These are phyloP conservation scores for Trametes meyenii DNA, from an alignment of 768 basidiomycete genomes.

Conservation along the genomic window DNA sequence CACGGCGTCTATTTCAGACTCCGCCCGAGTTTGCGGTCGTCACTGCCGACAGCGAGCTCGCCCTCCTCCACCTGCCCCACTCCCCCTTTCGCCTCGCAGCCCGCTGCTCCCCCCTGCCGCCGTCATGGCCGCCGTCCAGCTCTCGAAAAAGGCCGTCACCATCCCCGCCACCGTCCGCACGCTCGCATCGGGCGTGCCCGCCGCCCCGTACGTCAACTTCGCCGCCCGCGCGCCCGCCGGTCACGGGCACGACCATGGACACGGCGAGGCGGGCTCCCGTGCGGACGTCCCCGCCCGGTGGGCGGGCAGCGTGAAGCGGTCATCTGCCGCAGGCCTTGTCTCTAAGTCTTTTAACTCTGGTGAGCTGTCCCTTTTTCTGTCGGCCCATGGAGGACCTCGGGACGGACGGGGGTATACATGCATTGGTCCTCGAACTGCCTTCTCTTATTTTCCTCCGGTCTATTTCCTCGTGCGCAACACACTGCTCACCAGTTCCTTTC, in stretches of 20 bases:
- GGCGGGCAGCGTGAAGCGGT: constrained; percentile 56
- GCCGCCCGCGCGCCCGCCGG: constrained; percentile 60
- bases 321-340: constrained; percentile 55
- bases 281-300: constrained; percentile 66
- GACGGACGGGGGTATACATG: too few relatives aligned
- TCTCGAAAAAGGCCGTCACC: constrained; percentile 81
- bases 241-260: constrained; percentile 57
- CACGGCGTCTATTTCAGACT: constrained; percentile 27
- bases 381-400: neutral
- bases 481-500: constrained; percentile 3
- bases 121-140: constrained; percentile 71
- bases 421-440: neutral
- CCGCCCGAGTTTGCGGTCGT: constrained; percentile 27
- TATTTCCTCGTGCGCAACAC: neutral
- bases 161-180: constrained; percentile 80
- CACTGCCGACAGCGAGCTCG: constrained; percentile 28
- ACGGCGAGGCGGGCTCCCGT: constrained; percentile 56
- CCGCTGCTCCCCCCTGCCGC: constrained; percentile 1
- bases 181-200: constrained; percentile 79
- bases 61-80: constrained; percentile 22
- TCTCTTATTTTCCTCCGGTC: constrained; percentile 5
- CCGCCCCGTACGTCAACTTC: constrained; percentile 75
- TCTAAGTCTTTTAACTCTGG: constrained; percentile 67
- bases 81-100: constrained; percentile 1
- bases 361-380: constrained; percentile 39